A percentile compares a stretch with the other conserved stretches of the same genome.
Conservation (phyloP, 2,329 filamentous ascomycete genomes). For the Macrophomina tecta region DNA sequence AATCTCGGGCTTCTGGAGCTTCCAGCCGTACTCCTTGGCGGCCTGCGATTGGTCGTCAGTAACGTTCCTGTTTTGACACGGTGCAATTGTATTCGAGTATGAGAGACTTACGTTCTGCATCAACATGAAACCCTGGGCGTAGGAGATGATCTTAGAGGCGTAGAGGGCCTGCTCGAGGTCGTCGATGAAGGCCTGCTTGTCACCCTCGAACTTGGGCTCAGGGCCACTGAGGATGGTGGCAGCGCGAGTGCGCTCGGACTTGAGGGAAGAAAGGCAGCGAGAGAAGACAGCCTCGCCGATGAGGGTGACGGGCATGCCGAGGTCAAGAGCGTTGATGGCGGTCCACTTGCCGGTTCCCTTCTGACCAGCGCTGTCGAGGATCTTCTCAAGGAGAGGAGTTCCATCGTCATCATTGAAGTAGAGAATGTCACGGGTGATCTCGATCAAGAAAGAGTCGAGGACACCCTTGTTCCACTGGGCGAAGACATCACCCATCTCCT, state of each 20-base stretch:
- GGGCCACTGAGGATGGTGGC: slow-evolving; percentile 80
- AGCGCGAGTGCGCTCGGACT: slow-evolving; percentile 87
- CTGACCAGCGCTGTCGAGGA: slow-evolving; percentile 96
- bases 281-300: slow-evolving; percentile 97
- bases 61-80: slow-evolving; percentile 22
- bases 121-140: slow-evolving; percentile 99
- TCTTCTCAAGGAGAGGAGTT: slow-evolving; percentile 93
- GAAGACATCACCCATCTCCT: slow-evolving; percentile 96
- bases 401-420: slow-evolving; percentile 97
- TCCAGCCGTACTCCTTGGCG: slow-evolving; percentile 95
- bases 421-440: slow-evolving; percentile 98
- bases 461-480: slow-evolving; percentile 98
- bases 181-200: slow-evolving; percentile 91
- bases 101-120: slow-evolving; percentile 83
- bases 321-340: slow-evolving; percentile 96
- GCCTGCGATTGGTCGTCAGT: slow-evolving; percentile 63
- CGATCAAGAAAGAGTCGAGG: slow-evolving; percentile 95
- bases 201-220: slow-evolving; percentile 79
- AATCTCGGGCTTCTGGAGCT: slow-evolving; percentile 99
- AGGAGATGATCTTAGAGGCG: slow-evolving; percentile 99
- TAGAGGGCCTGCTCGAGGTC: slow-evolving; percentile 99
- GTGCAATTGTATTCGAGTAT: background rate
- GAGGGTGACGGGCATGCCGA: slow-evolving; percentile 97
- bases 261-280: slow-evolving; percentile 91
- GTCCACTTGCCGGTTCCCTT: slow-evolving; percentile 99